Conservation (phyloP, 768 basidiomycete species). For the Neoboletus brunneissimus region DNA sequence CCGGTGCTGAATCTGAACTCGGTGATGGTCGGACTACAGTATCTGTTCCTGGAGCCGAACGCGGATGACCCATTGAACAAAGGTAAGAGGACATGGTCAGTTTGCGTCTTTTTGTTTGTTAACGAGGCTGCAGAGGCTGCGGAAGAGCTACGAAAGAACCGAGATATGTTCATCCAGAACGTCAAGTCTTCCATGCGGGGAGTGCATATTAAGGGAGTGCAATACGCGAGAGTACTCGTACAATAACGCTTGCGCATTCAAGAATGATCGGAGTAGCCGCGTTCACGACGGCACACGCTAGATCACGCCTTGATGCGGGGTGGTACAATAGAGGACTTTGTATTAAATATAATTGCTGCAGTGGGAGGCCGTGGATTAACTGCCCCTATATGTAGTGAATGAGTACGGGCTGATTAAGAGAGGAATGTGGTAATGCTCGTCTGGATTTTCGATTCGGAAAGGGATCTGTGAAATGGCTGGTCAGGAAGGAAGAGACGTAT, state of each 20-base stretch:
- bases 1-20: slow-evolving; percentile 97
- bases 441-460: slow-evolving; percentile 67
- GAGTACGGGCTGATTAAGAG: slow-evolving; percentile 89
- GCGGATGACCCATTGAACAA: slow-evolving; percentile 99
- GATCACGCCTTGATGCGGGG: slow-evolving; percentile 2
- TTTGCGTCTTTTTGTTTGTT: slow-evolving; percentile 2
- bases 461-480: slow-evolving; percentile 54
- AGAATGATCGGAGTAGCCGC: slow-evolving; percentile 8
- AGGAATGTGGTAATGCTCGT: slow-evolving; percentile 89
- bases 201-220: slow-evolving; percentile 67
- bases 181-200: slow-evolving; percentile 90
- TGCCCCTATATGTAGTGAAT: slow-evolving; percentile 92
- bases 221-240: slow-evolving; percentile 72
- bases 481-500: slow-evolving; percentile 1
- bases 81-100: slow-evolving; percentile 50
- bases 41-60: slow-evolving; percentile 97
- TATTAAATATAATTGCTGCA: slow-evolving; percentile 6
- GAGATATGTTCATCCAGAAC: slow-evolving; percentile 79
- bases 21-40: slow-evolving; percentile 98
- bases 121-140: slow-evolving; percentile 74
- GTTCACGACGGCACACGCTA: neutral
- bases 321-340: slow-evolving; percentile 4
- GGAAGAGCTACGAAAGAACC: slow-evolving; percentile 85
- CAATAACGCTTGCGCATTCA: slow-evolving; percentile 32
- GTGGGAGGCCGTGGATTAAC: slow-evolving; percentile 37